phyloP scores from a whole-genome alignment of 306 rosid species.

The Pyrus pyrifolia region DNA sequence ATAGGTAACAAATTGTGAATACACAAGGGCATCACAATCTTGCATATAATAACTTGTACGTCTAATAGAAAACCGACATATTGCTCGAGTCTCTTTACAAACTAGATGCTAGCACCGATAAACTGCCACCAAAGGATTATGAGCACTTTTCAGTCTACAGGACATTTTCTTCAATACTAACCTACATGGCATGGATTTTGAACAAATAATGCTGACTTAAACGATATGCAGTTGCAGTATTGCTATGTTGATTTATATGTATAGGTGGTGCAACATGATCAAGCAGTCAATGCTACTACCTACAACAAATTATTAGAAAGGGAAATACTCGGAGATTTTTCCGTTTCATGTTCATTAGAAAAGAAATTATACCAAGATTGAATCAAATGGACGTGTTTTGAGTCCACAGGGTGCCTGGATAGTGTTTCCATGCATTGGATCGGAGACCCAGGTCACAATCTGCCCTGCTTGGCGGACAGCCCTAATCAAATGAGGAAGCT shows the following conservation, averaged over 20 bases:
- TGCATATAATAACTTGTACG: background rate
- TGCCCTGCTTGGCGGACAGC: slow-evolving; percentile 71
- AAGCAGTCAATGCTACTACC: too few species aligned
- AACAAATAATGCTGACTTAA: background rate
- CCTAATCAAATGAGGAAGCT: slow-evolving; percentile 71
- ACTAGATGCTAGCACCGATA: background rate
- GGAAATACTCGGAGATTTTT: background rate
- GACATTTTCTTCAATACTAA: background rate
- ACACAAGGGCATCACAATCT: background rate
- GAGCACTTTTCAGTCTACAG: background rate
- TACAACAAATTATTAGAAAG: too few species aligned
- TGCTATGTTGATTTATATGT: background rate
- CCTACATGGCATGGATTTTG: background rate
- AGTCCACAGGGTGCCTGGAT: slow-evolving; percentile 72
- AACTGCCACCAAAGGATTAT: background rate
- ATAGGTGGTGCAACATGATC: background rate
- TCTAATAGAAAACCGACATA: background rate
- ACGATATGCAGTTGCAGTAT: background rate
- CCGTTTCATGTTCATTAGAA: background rate
- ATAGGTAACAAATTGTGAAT: background rate
- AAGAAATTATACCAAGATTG: slow-evolving; percentile 47
- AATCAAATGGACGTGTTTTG: slow-evolving; percentile 68
- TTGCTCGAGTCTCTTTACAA: background rate
- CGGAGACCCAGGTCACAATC: slow-evolving; percentile 72
- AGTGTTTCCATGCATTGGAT: slow-evolving; percentile 82